A percentile compares a stretch with the other conserved stretches of the same genome.
phyloP scores from a whole-genome alignment of 768 basidiomycete genomes.

The Scleroderma bovista region DNA sequence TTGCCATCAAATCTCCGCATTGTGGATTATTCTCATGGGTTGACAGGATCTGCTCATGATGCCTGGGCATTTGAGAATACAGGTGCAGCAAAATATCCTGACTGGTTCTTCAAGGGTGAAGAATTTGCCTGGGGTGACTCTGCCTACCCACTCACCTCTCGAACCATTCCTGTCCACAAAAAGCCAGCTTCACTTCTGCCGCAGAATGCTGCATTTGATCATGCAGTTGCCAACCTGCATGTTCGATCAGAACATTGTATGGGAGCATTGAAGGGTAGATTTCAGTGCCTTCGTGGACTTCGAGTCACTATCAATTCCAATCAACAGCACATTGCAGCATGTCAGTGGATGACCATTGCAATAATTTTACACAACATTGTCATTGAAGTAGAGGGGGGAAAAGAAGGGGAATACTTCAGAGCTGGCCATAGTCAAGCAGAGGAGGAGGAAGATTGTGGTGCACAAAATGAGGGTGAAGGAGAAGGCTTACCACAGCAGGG shows the following conservation, averaged over 20 bases:
- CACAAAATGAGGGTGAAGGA: background rate
- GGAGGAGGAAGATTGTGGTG: background rate
- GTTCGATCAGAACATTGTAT: conserved; percentile 36
- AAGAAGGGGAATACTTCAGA: background rate
- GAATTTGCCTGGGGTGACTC: conserved; percentile 18
- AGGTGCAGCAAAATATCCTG: conserved; percentile 16
- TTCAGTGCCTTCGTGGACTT: conserved; percentile 27
- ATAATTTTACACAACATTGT: conserved; percentile 33
- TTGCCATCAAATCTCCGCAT: conserved; percentile 20
- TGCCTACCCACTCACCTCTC: conserved; percentile 26
- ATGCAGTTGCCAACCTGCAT: conserved; percentile 19
- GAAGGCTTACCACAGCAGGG: background rate
- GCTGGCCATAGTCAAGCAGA: background rate
- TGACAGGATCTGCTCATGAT: conserved; percentile 33
- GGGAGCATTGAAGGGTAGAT: conserved; percentile 32
- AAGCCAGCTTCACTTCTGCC: conserved; percentile 23
- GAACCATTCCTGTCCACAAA: conserved; percentile 27
- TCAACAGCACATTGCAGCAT: conserved; percentile 21
- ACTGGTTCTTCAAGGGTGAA: conserved; percentile 21
- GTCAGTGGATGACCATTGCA: conserved; percentile 27
- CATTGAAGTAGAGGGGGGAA: conserved; percentile 27
- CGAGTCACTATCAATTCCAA: conserved; percentile 25
- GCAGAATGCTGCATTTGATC: conserved; percentile 25
- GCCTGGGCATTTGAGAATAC: conserved; percentile 30
- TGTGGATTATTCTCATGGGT: conserved; percentile 29